Evolutionary conservation across 768 basidiomycete genomes (phyloP), one percentile per base, ranked within the genome.

Genomic region (Amanita muscaria): DNA sequence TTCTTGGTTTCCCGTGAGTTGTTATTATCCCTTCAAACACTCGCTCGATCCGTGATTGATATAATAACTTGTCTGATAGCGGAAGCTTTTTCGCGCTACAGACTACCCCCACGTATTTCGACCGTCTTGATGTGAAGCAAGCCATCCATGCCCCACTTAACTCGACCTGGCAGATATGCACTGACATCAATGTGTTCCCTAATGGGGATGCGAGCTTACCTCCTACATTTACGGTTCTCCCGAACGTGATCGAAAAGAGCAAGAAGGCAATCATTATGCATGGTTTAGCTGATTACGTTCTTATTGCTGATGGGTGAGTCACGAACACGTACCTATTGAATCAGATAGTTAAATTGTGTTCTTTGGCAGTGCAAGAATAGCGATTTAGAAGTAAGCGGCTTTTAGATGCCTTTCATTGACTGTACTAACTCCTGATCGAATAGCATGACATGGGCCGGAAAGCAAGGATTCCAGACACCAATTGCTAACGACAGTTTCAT

Each of bases 181-280:
- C 79, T 2, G 59, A 73, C 51, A 45, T 69, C 4, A 49, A 74
- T 40, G 82, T 86, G 1, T 85, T 86, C 65, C 73, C 76, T 1
- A 53, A 66, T 3, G 77, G 77, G 10, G 85, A 86, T 54, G 56
- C 46, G 8, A 84, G 81, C 48, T 61, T 73, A 2, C 83, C 83
- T 0, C 69, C 83, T 8, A 70, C 74, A 0, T 68, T 85, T 41
- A 75, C 69, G 4, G 81, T 86, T 1, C 67, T 88, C 3, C 83
- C 85, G 4, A 79, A 66, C 49, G 83, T 84, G 44, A 87, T 88
- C 42, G 81, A 85, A 61, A 85, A 83, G 68, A 85, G 68, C 58
- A 64, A 74, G 43, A 67, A 82, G 40, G 73, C 68, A 2, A 80
- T 87, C 11, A 79, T 88, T 43, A 69, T 77, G 4, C 84, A 88